Evolutionary conservation across 306 rosid genomes (phyloP), one percentile per base, ranked within the genome.

Genomic region (Mimosa bimucronata): DNA sequence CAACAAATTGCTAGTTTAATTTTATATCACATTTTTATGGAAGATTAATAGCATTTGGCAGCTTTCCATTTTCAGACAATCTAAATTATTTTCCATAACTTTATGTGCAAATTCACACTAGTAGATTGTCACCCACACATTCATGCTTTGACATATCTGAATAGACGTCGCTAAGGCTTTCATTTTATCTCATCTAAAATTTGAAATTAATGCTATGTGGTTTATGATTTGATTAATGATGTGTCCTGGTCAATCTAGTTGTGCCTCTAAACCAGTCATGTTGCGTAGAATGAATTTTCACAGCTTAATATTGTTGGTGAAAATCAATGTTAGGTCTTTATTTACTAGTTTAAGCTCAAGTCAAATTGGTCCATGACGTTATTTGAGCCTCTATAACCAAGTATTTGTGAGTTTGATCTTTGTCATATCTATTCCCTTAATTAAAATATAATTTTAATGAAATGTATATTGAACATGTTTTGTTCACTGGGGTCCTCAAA

Each of bases 211-310:
- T 34, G 37, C 37, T 34, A 5, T 34, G 77, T 26, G 30, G 16
- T 28, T 55, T 9, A 21, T 34, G 29, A 34, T 34, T 34, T 34
- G 37, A 34, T 34, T 34, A 34, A 34, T 34, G 3, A 34, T 34
- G 37, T 34, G 3, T 34, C 5, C 37, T 34, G 37, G 2, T 34
- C 37, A 5, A 2, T 34, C 37, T 34, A 34, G 5, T 34, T 34
- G 37, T 34, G 37, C 5, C 37, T 34, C 37, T 34, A 5, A 34
- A 34, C 37, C 5, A 5, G 15, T 76, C 0, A 19, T 45, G 26
- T 68, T 66, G 50, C 31, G 23, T 75, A 10, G 66, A 38, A 58
- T 60, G 26, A 58, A 46, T 46, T 82, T 77, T 71, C 70, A 72
- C n/a, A 18, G 16, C 34, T 50, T 55, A 60, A 64, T 62, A 70